These are phyloP conservation scores for Tuber indicum DNA, from an alignment of 495 filamentous ascomycete genomes.

Conservation along the genomic window DNA sequence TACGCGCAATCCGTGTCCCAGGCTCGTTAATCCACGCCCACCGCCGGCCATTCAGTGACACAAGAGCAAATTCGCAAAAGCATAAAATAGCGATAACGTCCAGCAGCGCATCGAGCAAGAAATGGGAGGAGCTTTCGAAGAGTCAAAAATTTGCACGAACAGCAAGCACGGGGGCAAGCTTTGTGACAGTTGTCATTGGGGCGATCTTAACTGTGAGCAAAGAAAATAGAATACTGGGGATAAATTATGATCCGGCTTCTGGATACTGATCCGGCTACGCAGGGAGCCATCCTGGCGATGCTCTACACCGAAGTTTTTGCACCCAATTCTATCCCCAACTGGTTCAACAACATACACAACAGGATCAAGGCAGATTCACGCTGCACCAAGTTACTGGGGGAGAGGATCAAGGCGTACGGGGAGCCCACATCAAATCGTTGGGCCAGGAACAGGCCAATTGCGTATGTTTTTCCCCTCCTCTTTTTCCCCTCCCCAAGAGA, in stretches of 20 bases:
- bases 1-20: neutral
- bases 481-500: neutral
- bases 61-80: neutral
- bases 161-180: constrained; percentile 84
- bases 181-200: constrained; percentile 68
- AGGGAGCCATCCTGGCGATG: constrained; percentile 70
- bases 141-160: constrained; percentile 77
- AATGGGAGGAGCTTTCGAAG: constrained; percentile 67
- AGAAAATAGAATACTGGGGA: constrained; percentile 9
- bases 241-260: constrained; percentile 20
- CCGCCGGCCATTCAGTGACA: neutral
- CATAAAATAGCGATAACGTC: constrained; percentile 29
- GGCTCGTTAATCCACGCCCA: neutral
- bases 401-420: constrained; percentile 73
- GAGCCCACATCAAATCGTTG: constrained; percentile 77
- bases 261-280: constrained; percentile 24
- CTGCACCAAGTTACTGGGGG: constrained; percentile 69
- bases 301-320: constrained; percentile 84
- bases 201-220: constrained; percentile 61
- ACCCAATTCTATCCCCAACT: constrained; percentile 71
- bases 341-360: constrained; percentile 83
- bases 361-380: constrained; percentile 65
- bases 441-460: constrained; percentile 76
- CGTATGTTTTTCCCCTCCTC: constrained; percentile 50
- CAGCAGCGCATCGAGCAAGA: constrained; percentile 72